Evolutionary conservation across 257 asterid genomes (phyloP).

Genomic region (Solanum arcanum): DNA sequence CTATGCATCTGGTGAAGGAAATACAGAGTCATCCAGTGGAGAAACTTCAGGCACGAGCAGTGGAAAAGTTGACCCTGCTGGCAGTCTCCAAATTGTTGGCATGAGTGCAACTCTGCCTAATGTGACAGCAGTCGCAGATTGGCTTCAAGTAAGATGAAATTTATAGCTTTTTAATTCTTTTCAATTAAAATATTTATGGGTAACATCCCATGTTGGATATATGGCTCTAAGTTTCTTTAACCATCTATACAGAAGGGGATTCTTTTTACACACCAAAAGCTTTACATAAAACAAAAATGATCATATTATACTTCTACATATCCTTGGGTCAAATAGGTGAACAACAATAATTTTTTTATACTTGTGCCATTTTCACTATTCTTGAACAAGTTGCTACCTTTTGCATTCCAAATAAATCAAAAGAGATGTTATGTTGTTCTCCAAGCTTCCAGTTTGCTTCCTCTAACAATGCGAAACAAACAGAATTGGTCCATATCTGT

Average conservation of each 20-base stretch:
- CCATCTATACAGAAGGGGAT: background rate
- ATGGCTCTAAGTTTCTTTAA: background rate
- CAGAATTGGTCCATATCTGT: background rate
- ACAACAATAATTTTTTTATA: background rate
- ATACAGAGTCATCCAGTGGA: slow-evolving; percentile 69
- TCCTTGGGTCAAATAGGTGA: background rate
- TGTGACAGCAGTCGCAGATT: slow-evolving; percentile 87
- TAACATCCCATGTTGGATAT: background rate
- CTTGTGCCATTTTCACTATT: background rate
- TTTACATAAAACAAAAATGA: background rate
- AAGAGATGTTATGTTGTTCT: background rate
- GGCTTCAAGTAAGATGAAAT: slow-evolving; percentile 65
- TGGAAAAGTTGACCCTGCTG: slow-evolving; percentile 67
- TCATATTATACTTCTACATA: background rate
- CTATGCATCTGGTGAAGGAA: slow-evolving; percentile 97
- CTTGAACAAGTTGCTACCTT: background rate
- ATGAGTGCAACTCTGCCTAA: slow-evolving; percentile 98
- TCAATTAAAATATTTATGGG: background rate
- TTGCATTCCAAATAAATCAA: background rate
- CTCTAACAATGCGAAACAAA: background rate
- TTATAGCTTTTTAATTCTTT: background rate
- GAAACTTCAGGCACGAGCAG: slow-evolving; percentile 84
- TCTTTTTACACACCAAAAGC: background rate
- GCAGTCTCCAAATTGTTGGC: slow-evolving; percentile 90
- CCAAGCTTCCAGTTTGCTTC: background rate